phyloP scores from a whole-genome alignment of 139 green algal genomes.

The Pycnococcus provasolii region DNA sequence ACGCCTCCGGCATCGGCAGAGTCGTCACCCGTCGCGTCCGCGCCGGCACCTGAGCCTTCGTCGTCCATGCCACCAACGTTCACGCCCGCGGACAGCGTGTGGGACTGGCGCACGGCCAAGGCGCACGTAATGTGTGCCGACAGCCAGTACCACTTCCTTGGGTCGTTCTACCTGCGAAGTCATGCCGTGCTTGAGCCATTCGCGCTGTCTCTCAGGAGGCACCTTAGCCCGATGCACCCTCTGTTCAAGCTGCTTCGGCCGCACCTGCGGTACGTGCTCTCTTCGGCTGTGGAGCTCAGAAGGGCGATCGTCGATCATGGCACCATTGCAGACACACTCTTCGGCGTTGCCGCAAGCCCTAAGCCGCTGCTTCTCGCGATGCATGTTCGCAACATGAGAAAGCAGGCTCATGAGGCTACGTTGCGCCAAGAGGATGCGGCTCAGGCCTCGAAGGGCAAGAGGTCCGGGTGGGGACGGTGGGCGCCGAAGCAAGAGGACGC shows the following conservation, averaged over 20 bases:
- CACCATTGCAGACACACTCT: slow-evolving; percentile 4
- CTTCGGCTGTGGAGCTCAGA: background rate
- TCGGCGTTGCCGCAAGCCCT: background rate
- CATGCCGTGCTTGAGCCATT: slow-evolving; percentile 10
- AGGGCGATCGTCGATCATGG: background rate
- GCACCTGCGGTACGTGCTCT: slow-evolving; percentile 9
- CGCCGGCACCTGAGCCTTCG: too few species aligned
- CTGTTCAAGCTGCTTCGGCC: slow-evolving; percentile 21
- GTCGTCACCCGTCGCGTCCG: too few species aligned
- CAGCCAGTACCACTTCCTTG: slow-evolving; percentile 5
- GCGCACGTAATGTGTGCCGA: slow-evolving; percentile 3
- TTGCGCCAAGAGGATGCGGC: too few species aligned
- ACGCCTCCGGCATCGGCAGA: too few species aligned
- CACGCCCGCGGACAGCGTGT: slow-evolving; percentile 1
- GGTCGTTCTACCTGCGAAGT: background rate
- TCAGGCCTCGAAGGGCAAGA: too few species aligned
- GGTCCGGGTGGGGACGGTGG: too few species aligned
- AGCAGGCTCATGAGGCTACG: background rate
- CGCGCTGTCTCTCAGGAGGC: slow-evolving; percentile 3
- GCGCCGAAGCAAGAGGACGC: too few species aligned
- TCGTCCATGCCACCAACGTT: background rate
- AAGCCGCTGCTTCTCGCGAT: background rate
- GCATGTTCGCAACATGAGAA: background rate
- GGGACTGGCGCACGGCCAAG: slow-evolving; percentile 12
- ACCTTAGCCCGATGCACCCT: slow-evolving; percentile 16